Conservation (phyloP, 192 early-diverging fungal species). For the Diversispora eburnea region DNA sequence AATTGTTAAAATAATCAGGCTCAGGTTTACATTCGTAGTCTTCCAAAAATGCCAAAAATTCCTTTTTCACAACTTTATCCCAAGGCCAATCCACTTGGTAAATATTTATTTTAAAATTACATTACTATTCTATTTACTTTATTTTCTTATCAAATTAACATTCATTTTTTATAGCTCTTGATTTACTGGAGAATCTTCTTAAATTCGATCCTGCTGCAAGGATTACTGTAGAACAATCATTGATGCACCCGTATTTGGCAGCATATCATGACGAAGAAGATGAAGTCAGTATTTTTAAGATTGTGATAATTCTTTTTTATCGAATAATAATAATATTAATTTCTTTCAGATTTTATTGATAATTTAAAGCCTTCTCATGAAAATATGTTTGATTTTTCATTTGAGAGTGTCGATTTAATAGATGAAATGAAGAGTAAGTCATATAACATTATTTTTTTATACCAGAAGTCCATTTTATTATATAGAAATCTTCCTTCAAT, state of each 20-base stretch:
- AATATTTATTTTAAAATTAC: background rate
- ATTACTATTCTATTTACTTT: background rate
- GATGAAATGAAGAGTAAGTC: slow-evolving; percentile 75
- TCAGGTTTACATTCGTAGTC: slow-evolving; percentile 89
- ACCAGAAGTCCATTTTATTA: background rate
- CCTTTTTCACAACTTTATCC: slow-evolving; percentile 87
- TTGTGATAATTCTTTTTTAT: background rate
- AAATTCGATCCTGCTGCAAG: slow-evolving; percentile 90
- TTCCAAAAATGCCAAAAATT: slow-evolving; percentile 86
- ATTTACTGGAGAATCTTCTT: slow-evolving; percentile 82
- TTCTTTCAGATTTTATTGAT: background rate
- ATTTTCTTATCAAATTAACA: slow-evolving; percentile 4
- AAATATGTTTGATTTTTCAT: slow-evolving; percentile 76
- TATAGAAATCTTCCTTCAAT: background rate
- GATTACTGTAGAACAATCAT: slow-evolving; percentile 89
- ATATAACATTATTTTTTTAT: background rate
- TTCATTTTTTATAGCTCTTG: slow-evolving; percentile 62
- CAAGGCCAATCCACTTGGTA: slow-evolving; percentile 63
- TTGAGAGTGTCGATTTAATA: slow-evolving; percentile 70
- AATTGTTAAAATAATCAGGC: slow-evolving; percentile 55
- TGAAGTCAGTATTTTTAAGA: slow-evolving; percentile 47
- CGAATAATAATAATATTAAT: background rate
- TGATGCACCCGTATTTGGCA: slow-evolving; percentile 89
- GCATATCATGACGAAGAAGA: slow-evolving; percentile 89
- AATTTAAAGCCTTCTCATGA: slow-evolving; percentile 56